A percentile compares a stretch with the other conserved stretches of the same genome.
phyloP scores from a whole-genome alignment of 345 rosid species.

The Moricandia moricandioides region DNA sequence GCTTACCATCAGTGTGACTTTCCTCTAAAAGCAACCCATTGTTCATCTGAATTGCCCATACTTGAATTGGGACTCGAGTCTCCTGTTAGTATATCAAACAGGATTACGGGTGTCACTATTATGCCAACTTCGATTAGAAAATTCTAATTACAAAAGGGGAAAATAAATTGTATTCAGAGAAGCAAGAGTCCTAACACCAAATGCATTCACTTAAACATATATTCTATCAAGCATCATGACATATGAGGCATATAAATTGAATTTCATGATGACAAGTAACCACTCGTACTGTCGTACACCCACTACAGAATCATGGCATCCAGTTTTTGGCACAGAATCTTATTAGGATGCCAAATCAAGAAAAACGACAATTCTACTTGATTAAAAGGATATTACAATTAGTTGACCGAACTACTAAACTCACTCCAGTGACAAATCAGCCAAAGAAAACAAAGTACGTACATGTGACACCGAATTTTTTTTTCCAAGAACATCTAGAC shows the following conservation, averaged over 20 bases:
- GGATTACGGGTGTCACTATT: conserved; percentile 15
- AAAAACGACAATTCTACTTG: conserved; percentile 5
- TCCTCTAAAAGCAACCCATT: conserved; percentile 77
- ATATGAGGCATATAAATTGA: conserved; percentile 5
- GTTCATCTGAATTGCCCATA: conserved; percentile 82
- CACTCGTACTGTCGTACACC: background rate
- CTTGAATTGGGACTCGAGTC: conserved; percentile 74
- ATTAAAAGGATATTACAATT: background rate
- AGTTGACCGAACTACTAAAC: conserved; percentile 1
- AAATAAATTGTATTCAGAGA: background rate
- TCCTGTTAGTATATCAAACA: conserved; percentile 53
- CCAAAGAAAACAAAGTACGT: background rate
- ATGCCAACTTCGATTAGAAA: conserved; percentile 9
- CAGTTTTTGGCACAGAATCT: background rate
- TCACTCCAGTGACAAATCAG: background rate
- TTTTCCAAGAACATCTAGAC: conserved; percentile 20
- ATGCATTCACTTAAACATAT: conserved; percentile 5
- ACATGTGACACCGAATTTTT: background rate
- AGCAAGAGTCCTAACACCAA: background rate
- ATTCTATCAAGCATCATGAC: conserved; percentile 9
- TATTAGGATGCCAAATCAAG: background rate
- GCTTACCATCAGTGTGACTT: conserved; percentile 68
- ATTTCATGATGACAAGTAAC: background rate
- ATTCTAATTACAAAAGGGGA: background rate
- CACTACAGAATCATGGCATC: conserved; percentile 14